phyloP scores from a whole-genome alignment of 768 basidiomycete species.

The Boletus patriciae region DNA sequence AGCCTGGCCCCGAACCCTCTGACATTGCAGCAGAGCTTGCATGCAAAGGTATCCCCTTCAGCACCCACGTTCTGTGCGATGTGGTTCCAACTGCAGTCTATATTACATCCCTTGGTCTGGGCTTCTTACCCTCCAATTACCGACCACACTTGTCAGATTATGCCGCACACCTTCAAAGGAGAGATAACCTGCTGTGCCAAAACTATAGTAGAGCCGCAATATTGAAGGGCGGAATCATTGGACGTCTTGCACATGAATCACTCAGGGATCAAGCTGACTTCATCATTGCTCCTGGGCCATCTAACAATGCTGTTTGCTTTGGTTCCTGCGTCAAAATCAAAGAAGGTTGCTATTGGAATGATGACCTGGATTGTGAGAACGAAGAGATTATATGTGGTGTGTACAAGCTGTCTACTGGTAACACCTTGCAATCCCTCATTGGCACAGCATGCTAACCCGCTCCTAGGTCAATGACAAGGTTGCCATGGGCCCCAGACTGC shows the following conservation, averaged over 20 bases:
- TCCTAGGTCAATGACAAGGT: background rate
- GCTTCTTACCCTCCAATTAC: background rate
- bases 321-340: background rate
- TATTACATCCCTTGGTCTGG: background rate
- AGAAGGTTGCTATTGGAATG: background rate
- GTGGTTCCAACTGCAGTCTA: too few species aligned
- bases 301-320: background rate
- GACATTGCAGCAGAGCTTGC: too few species aligned
- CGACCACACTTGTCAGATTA: background rate
- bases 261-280: too few species aligned
- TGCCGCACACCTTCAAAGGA: background rate
- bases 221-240: too few species aligned
- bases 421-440: background rate
- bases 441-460: background rate
- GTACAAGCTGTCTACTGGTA: slow-evolving; percentile 2
- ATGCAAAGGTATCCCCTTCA: too few species aligned
- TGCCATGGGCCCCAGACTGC: background rate
- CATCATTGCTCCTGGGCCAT: background rate
- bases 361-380: background rate
- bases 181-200: background rate
- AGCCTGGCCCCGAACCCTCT: too few species aligned
- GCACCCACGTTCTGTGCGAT: too few species aligned
- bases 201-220: too few species aligned
- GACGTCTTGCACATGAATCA: too few species aligned
- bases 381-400: slow-evolving; percentile 1